Percentiles rank a stretch among this genome's conserved stretches.
phyloP scores from a whole-genome alignment of 441 rosid genomes.

The Macaranga tanarius region DNA sequence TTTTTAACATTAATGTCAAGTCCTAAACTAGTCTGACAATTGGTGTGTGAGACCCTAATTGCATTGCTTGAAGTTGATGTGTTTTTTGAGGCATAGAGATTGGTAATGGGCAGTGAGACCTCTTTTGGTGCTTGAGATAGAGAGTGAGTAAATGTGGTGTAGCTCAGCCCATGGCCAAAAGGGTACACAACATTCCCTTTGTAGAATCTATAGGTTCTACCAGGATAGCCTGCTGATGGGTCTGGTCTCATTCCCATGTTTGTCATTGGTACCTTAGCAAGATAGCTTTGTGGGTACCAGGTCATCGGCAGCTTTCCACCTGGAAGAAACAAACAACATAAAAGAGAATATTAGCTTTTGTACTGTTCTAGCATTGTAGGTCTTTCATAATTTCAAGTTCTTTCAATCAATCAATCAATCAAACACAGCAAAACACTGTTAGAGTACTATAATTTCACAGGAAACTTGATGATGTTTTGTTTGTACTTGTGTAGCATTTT shows the following conservation, averaged over 20 bases:
- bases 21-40: slow-evolving; percentile 39
- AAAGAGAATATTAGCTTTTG: neutral
- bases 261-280: slow-evolving; percentile 74
- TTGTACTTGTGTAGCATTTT: neutral
- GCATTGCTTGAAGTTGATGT: slow-evolving; percentile 39
- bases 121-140: slow-evolving; percentile 43
- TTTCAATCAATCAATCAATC: neutral
- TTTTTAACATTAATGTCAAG: slow-evolving; percentile 62
- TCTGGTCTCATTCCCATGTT: slow-evolving; percentile 74
- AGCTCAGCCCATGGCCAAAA: slow-evolving; percentile 75
- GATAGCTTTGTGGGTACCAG: slow-evolving; percentile 83
- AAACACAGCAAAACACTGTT: neutral
- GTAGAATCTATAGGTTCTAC: slow-evolving; percentile 90
- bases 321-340: slow-evolving; percentile 14
- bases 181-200: slow-evolving; percentile 87
- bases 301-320: slow-evolving; percentile 93
- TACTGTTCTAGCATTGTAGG: neutral
- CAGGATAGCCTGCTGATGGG: slow-evolving; percentile 56
- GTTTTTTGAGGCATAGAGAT: slow-evolving; percentile 30
- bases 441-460: neutral
- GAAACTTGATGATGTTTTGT: neutral
- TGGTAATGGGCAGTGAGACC: slow-evolving; percentile 38
- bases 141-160: slow-evolving; percentile 49
- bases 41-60: slow-evolving; percentile 46
- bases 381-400: neutral